Percentiles rank a stretch among this genome's conserved stretches.
Evolutionary conservation across 768 basidiomycete genomes (phyloP).

Genomic region (Termitomyces sp.): DNA sequence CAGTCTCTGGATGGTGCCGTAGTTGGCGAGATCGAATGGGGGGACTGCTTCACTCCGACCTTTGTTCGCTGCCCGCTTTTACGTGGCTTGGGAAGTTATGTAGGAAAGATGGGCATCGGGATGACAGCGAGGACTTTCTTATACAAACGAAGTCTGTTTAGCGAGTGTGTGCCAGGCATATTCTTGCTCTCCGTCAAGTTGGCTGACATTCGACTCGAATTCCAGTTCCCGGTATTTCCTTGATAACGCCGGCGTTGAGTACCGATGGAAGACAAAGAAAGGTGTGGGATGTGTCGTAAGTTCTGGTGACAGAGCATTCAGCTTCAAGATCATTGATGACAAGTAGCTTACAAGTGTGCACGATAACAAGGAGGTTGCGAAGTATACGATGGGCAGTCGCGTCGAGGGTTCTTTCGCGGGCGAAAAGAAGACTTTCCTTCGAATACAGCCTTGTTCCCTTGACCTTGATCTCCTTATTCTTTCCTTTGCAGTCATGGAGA

Average conservation of each 20-base stretch:
- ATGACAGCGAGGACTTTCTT: constrained; percentile 33
- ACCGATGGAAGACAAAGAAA: constrained; percentile 40
- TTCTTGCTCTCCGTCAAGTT: neutral
- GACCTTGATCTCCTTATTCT: constrained; percentile 49
- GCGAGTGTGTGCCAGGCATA: constrained; percentile 27
- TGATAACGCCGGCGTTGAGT: constrained; percentile 43
- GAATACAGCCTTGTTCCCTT: constrained; percentile 40
- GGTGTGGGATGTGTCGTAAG: constrained; percentile 36
- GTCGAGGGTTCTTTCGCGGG: constrained; percentile 42
- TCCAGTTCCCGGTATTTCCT: constrained; percentile 42
- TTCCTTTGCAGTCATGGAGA: constrained; percentile 53
- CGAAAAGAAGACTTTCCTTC: constrained; percentile 39
- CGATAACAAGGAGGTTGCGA: constrained; percentile 36
- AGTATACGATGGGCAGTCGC: constrained; percentile 26
- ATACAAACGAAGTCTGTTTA: constrained; percentile 35
- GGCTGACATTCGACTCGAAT: neutral
- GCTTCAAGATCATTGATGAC: neutral
- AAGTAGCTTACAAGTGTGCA: constrained; percentile 32
- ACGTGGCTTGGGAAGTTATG: constrained; percentile 20
- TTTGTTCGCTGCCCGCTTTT: constrained; percentile 35
- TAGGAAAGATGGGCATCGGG: constrained; percentile 22
- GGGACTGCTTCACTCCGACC: constrained; percentile 33
- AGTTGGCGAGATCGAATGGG: constrained; percentile 49
- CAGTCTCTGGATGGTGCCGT: constrained; percentile 34
- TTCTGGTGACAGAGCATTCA: neutral